Evolutionary conservation across 805 yeast species (phyloP), one percentile per base, ranked within the genome.

Genomic region (Yamadazyma takamatsuzukensis): DNA sequence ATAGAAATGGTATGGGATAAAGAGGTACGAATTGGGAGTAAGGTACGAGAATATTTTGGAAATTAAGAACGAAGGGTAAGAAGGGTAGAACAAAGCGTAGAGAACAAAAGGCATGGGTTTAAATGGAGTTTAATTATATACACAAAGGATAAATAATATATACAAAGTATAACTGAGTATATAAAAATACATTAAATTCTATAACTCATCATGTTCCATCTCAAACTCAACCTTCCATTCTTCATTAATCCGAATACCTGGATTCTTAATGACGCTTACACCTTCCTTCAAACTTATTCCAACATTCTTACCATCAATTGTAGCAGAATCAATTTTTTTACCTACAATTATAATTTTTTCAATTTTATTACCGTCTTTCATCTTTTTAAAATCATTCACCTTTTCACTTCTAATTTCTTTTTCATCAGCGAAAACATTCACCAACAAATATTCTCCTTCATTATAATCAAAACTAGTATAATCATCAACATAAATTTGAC

Each of bases 401-500:
- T 31, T 22, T 14, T 23, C 19, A 24, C 30, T 31, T 6, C 6
- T 17, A 12, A 45, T 43, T 2, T 10, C 16, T 6, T 37, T 36
- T 9, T 14, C 16, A 3, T 78, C 18, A 3, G 37, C 37, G 6
- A 24, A 7, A n/a, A 43, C 62, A 2, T 42, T 43, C 21, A 84
- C 67, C 2, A 61, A 47, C 2, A 76, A 49, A 27, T 61, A 53
- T 17, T 75, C 78, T 5, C 81, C 83, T 2, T 59, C 44, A 19
- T 53, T 36, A 51, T 77, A 77, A 27, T 65, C 72, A 44, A 72
- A 84, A 0, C 89, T 68, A 45, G 80, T 83, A 11, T 95, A 96
- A 56, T 89, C 97, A 54, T 89, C 97, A 22, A 83, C 56, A 53
- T 88, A 89, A 19, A 89, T 53, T 12, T 60, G 54, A 2, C 84